phyloP scores from a whole-genome alignment of 2,329 filamentous ascomycete genomes.

The Chaetoscypha palmicola region DNA sequence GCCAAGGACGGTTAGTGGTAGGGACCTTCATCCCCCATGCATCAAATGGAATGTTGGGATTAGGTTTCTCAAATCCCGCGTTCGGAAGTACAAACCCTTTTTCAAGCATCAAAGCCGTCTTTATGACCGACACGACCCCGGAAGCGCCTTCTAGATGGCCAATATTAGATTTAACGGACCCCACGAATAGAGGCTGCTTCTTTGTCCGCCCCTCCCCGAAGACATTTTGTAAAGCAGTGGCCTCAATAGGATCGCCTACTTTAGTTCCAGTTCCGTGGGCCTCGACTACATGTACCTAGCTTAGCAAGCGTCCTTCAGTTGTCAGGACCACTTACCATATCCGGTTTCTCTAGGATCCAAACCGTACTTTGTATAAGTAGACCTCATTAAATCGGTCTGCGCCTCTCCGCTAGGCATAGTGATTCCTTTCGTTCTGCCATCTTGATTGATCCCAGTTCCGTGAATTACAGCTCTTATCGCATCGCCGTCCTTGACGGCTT shows the following conservation, averaged over 20 bases:
- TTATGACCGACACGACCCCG: constrained; percentile 36
- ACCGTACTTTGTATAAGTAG: constrained; percentile 12
- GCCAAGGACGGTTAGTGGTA: constrained; percentile 21
- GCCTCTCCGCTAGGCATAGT: constrained; percentile 44
- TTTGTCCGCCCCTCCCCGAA: constrained; percentile 16
- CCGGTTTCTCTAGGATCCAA: constrained; percentile 13
- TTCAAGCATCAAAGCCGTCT: constrained; percentile 37
- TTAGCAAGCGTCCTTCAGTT: too few species aligned
- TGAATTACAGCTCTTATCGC: constrained; percentile 49
- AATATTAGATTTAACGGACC: constrained; percentile 29
- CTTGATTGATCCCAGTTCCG: constrained; percentile 47
- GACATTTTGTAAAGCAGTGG: constrained; percentile 18
- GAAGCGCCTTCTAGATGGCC: constrained; percentile 34
- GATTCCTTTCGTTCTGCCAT: constrained; percentile 51
- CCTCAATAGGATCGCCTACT: constrained; percentile 27
- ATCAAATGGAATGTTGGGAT: constrained; percentile 31
- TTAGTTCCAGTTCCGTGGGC: constrained; percentile 27
- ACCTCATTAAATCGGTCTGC: constrained; percentile 32
- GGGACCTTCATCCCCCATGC: constrained; percentile 33
- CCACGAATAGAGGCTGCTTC: constrained; percentile 21
- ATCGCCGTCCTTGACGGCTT: constrained; percentile 52
- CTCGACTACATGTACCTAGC: constrained; percentile 19
- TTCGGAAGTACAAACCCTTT: constrained; percentile 39
- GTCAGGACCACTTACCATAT: constrained; percentile 4
- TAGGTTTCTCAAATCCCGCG: constrained; percentile 34